Percentiles rank a stretch among this genome's conserved stretches.
phyloP scores from a whole-genome alignment of 192 early-diverging fungal genomes.

The Podila horticola region DNA sequence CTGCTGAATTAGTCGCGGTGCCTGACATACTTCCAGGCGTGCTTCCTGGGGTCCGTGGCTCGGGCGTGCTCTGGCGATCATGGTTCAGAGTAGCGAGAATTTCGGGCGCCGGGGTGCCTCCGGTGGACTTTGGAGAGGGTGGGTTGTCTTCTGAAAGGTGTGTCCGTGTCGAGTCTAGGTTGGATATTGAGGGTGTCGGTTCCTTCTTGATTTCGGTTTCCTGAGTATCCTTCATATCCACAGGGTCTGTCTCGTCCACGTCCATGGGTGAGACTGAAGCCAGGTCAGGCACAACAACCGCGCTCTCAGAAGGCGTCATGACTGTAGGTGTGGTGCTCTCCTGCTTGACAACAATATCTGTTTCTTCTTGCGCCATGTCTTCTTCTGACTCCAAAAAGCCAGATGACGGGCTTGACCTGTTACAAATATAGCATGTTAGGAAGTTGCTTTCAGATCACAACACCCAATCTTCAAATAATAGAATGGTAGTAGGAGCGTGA shows the following conservation, averaged over 20 bases:
- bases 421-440: background rate
- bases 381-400: slow-evolving; percentile 24
- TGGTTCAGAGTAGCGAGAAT: background rate
- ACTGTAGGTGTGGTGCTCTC: slow-evolving; percentile 44
- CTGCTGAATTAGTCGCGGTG: slow-evolving; percentile 31
- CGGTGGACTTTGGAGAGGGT: slow-evolving; percentile 36
- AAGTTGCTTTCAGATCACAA: no score
- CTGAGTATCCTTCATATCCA: slow-evolving; percentile 20
- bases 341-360: slow-evolving; percentile 26
- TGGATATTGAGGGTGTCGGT: slow-evolving; percentile 36
- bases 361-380: slow-evolving; percentile 26
- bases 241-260: slow-evolving; percentile 17
- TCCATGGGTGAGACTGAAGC: slow-evolving; percentile 43
- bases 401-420: slow-evolving; percentile 28
- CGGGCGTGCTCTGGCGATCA: slow-evolving; percentile 45
- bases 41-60: slow-evolving; percentile 49
- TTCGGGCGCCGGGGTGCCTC: slow-evolving; percentile 17
- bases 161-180: background rate
- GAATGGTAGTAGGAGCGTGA: background rate
- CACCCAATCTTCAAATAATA: background rate
- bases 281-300: slow-evolving; percentile 40
- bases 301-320: slow-evolving; percentile 47
- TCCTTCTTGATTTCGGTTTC: slow-evolving; percentile 35
- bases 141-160: slow-evolving; percentile 14
- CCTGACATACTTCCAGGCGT: slow-evolving; percentile 47